Conservation (phyloP, 768 basidiomycete genomes). For the Strobilomyces dryophilus region DNA sequence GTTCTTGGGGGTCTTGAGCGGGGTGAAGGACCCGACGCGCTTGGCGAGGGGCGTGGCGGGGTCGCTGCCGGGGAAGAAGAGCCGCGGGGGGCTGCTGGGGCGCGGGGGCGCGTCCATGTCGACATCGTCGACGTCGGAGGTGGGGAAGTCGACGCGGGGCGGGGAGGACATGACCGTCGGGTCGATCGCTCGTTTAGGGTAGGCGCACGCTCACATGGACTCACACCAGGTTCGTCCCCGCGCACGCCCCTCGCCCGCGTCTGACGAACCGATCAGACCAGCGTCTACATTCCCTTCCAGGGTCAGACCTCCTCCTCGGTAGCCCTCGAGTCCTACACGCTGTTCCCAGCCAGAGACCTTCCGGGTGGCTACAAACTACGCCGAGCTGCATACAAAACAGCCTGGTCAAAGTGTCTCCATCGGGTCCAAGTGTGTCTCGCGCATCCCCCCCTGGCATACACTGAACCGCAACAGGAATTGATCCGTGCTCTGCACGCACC, state of each 20-base stretch:
- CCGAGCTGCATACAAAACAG: conserved; percentile 48
- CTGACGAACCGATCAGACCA: conserved; percentile 23
- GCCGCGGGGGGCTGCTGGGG: conserved; percentile 15
- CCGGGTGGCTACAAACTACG: conserved; percentile 37
- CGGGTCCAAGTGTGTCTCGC: conserved; percentile 48
- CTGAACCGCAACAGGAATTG: conserved; percentile 35
- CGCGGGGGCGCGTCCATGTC: conserved; percentile 42
- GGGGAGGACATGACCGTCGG: conserved; percentile 60
- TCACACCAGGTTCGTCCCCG: conserved; percentile 23
- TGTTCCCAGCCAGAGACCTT: conserved; percentile 30
- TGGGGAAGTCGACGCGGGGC: conserved; percentile 59
- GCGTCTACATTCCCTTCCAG: conserved; percentile 26
- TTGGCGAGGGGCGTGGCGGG: conserved; percentile 47
- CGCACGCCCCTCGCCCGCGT: not conserved
- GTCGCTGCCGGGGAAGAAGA: conserved; percentile 31
- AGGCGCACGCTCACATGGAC: conserved; percentile 23
- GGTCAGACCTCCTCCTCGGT: not conserved
- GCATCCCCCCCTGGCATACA: not conserved
- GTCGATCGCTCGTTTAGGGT: conserved; percentile 44
- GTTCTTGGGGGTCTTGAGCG: conserved; percentile 44
- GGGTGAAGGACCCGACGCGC: conserved; percentile 23
- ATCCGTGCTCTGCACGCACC: conserved; percentile 46
- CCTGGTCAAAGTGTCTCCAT: conserved; percentile 57
- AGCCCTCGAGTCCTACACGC: conserved; percentile 15
- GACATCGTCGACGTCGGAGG: conserved; percentile 52